Evolutionary conservation across 176 grass and related monocot species (phyloP), one percentile per base, ranked within the genome.

Genomic region (Oryza officinalis): DNA sequence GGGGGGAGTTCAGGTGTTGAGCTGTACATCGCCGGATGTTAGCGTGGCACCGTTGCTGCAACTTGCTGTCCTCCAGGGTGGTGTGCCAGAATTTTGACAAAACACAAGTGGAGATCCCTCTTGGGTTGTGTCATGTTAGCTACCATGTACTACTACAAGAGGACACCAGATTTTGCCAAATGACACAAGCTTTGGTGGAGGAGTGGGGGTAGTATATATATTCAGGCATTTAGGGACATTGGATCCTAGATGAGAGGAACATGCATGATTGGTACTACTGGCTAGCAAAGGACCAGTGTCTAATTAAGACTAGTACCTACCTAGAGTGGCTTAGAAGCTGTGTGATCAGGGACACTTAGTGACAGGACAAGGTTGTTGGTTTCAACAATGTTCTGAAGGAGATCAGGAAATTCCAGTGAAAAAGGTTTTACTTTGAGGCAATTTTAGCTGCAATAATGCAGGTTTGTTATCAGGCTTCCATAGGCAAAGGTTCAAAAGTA

Each of bases 211-310:
- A 23, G 37, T 8, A 8, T 38, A 38, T 38, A 38, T 38, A 8
- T 60, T 60, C 8, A 71, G 37, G 23, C 12, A 43, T 10, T 10
- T 27, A 22, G 77, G 11, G 52, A 86, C 82, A 90, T 82, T 82
- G 88, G 79, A 90, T 90, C 73, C 83, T 78, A 47, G 45, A 86
- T 78, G 83, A 78, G 22, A 67, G 67, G 33, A 78, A 28, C 73
- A 90, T 86, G 54, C 54, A 60, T 60, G 80, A 86, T 86, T 86
- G 46, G 45, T 38, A 38, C 37, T 45, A 84, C 82, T 67, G 75
- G 5, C 78, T 4, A 7, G n/a, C 1, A 38, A 25, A 89, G 88
- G 88, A 90, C 88, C 83, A 82, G 73, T 73, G 83, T 60, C 83
- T 65, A 23, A 60, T 60, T 60, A 4, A 20, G 37, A 14, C 83